Evolutionary conservation across 805 yeast species (phyloP).

Genomic region (Brettanomyces bruxellensis): DNA sequence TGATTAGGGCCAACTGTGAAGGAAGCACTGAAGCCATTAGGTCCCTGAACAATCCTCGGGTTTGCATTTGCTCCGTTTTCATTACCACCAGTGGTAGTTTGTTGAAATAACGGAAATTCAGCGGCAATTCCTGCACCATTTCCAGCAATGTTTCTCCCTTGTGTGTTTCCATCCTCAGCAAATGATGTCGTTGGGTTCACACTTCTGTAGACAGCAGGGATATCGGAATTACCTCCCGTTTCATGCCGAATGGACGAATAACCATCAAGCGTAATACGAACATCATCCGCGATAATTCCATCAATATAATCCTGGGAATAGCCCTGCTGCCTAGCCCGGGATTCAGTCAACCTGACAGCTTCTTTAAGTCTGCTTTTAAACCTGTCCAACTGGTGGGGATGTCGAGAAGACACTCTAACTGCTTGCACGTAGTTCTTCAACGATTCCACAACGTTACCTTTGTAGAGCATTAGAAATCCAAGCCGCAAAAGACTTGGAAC

Average conservation of each 20-base stretch:
- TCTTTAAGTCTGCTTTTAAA: slow-evolving; percentile 21
- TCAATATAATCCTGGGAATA: slow-evolving; percentile 22
- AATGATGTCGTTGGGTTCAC: slow-evolving; percentile 1
- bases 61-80: background rate
- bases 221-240: slow-evolving; percentile 6
- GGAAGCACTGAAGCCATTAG: slow-evolving; percentile 7
- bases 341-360: slow-evolving; percentile 19
- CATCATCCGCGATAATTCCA: slow-evolving; percentile 15
- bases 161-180: slow-evolving; percentile 4
- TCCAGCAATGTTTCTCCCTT: background rate
- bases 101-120: background rate
- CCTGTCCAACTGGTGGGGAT: slow-evolving; percentile 12
- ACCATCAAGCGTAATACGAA: slow-evolving; percentile 15
- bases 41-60: slow-evolving; percentile 1
- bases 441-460: slow-evolving; percentile 29
- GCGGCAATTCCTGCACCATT: background rate
- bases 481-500: slow-evolving; percentile 32
- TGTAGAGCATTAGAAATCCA: slow-evolving; percentile 26
- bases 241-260: slow-evolving; percentile 9
- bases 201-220: slow-evolving; percentile 7
- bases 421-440: slow-evolving; percentile 29
- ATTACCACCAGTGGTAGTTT: background rate
- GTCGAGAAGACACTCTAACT: slow-evolving; percentile 13
- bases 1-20: slow-evolving; percentile 6
- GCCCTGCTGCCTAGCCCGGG: slow-evolving; percentile 25